Conservation (phyloP, 306 rosid species). For the Cercis canadensis region DNA sequence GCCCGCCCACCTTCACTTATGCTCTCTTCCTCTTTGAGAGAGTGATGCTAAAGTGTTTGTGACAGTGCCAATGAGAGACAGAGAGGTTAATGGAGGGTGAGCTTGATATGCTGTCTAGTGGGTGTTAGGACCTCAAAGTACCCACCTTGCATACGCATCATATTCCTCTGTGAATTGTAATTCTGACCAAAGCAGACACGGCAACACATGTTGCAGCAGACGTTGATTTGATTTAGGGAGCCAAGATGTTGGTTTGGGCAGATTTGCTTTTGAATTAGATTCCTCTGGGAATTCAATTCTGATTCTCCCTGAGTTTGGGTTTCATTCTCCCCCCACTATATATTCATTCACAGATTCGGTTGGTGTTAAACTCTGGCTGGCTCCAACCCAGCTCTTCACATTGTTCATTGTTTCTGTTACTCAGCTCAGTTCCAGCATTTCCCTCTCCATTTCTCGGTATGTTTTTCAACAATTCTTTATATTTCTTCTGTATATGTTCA, state of each 20-base stretch:
- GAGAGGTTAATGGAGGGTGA: constrained; percentile 35
- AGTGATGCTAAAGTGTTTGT: constrained; percentile 35
- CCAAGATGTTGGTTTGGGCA: constrained; percentile 1
- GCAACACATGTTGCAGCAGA: too few species aligned
- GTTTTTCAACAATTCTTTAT: constrained; percentile 19
- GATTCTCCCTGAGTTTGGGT: constrained; percentile 34
- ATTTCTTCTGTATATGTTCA: constrained; percentile 8
- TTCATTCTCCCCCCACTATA: neutral
- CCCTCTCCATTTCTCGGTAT: constrained; percentile 40
- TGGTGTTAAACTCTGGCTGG: constrained; percentile 1
- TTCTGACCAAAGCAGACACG: constrained; percentile 37
- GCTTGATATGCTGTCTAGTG: constrained; percentile 35
- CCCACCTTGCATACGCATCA: constrained; percentile 35
- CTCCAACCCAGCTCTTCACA: too few species aligned
- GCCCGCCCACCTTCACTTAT: constrained; percentile 13
- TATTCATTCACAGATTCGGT: constrained; percentile 10
- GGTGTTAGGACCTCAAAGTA: constrained; percentile 19
- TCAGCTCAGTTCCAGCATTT: constrained; percentile 8
- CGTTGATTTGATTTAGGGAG: constrained; percentile 30
- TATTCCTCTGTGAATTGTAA: constrained; percentile 39
- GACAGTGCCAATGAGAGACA: neutral
- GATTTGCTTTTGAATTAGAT: constrained; percentile 45
- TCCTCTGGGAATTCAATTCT: constrained; percentile 61
- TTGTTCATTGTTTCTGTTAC: neutral
- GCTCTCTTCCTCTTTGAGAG: neutral